These are phyloP conservation scores for Aspergillus sp. DNA, from an alignment of 2,329 filamentous ascomycete genomes.

Conservation along the genomic window DNA sequence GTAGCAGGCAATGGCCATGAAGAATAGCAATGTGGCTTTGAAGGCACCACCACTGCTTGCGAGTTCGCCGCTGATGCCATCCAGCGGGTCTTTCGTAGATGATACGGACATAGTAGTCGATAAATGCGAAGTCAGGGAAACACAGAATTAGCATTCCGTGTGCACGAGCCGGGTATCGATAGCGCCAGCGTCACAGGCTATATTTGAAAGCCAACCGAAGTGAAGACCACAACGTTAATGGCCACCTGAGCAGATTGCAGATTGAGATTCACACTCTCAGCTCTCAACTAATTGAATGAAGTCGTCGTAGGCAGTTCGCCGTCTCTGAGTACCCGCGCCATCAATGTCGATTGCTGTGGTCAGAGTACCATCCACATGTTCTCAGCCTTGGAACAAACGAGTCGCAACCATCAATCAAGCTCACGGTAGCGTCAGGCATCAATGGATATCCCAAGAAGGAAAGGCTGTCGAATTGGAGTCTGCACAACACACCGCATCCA, in stretches of 20 bases:
- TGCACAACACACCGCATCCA: background rate
- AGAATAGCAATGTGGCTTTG: conserved; percentile 31
- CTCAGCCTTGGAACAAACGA: background rate
- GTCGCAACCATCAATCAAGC: background rate
- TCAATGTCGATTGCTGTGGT: background rate
- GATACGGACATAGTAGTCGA: conserved; percentile 7
- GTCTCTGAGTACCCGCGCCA: background rate
- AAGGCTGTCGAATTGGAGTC: background rate
- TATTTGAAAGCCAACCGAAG: background rate
- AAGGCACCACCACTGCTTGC: conserved; percentile 24
- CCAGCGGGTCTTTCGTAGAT: conserved; percentile 23
- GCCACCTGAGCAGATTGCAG: background rate
- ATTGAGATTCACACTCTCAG: background rate
- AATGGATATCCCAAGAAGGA: background rate
- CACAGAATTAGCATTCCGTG: background rate
- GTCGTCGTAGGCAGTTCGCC: background rate
- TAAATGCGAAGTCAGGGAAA: background rate
- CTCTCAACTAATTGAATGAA: background rate
- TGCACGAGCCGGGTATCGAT: background rate
- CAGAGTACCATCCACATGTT: background rate
- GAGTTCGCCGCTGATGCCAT: conserved; percentile 35
- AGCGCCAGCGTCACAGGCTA: background rate
- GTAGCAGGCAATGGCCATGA: conserved; percentile 45
- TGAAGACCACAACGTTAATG: background rate
- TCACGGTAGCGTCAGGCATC: background rate